Base-by-base conservation (phyloP, 169 alveolate species). In the Plasmodium relictum region DNA sequence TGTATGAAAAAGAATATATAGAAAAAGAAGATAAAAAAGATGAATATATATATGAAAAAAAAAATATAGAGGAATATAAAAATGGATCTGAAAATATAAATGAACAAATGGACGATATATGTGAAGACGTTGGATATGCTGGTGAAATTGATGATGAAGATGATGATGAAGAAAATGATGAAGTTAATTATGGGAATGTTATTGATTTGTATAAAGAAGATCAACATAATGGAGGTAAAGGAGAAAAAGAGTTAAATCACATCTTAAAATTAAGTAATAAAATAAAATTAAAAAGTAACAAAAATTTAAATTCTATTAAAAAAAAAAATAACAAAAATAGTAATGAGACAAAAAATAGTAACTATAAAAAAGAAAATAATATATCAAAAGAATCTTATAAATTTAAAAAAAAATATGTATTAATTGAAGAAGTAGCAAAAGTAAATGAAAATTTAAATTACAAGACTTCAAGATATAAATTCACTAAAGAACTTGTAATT, bases 401-500 rank as follows among this genome's bases (percentile, higher is more conserved):
- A 31, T 31, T 1, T 48, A 14, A 48, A 48, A 1, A 0, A 10
- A 73, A 61, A 73, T 6, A 44, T 18, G 86, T 73, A 7, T 42
- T 54, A 12, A 73, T 73, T 3, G 68, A 73, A 54, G 86, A 73
- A 22, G 37, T 52, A n/a, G 24, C 70, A 2, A 73, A 31, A 3
- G 6, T 12, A n/a, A 9, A 54, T 16, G 6, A 54, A 9, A 26
- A 24, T 18, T 50, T 52, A 24, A 41, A 37, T n/a, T 31, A 73
- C 39, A 58, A 22, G 3, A 0, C 16, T 14, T 39, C 50, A 0
- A 3, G 39, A 73, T 31, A 54, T 31, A 61, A 61, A 22, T 50
- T 48, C 16, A 41, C 26, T 12, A 78, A 78, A 50, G 89, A 78
- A 26, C 22, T 78, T n/a, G 63, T 78, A 20, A 48, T 78, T 16